phyloP scores from a whole-genome alignment of 352 stramenopile genomes.

The Peronospora belbahrii region DNA sequence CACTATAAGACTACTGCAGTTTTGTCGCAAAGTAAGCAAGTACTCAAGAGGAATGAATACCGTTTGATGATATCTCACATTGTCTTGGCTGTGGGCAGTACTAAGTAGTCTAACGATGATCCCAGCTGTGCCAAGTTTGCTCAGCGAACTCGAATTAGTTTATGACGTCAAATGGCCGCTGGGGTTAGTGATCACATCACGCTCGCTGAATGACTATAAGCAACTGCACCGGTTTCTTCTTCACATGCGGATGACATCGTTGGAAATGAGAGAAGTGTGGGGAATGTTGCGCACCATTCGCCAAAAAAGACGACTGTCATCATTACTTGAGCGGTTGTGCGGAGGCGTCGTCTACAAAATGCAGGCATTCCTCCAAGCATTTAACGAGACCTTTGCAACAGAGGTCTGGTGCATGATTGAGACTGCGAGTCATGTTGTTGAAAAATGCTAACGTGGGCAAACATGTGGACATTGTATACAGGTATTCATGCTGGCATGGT shows the following conservation, averaged over 20 bases:
- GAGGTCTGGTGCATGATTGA: conserved; percentile 17
- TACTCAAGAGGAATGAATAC: background rate
- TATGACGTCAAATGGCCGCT: conserved; percentile 45
- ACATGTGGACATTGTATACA: conserved; percentile 14
- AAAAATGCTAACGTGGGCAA: background rate
- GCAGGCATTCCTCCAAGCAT: conserved; percentile 32
- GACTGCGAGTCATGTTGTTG: background rate
- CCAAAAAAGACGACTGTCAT: conserved; percentile 5
- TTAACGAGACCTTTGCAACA: conserved; percentile 42
- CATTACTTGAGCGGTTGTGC: conserved; percentile 20
- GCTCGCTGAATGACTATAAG: conserved; percentile 29
- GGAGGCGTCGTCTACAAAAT: conserved; percentile 33
- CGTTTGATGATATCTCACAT: background rate
- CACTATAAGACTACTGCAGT: conserved; percentile 33
- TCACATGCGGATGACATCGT: conserved; percentile 31
- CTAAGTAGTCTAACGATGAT: conserved; percentile 31
- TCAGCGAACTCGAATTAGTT: conserved; percentile 42
- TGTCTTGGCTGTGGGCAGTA: conserved; percentile 15
- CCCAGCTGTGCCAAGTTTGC: conserved; percentile 20
- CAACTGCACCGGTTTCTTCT: conserved; percentile 41
- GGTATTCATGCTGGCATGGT: conserved; percentile 38
- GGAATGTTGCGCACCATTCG: conserved; percentile 23
- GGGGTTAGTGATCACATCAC: conserved; percentile 35
- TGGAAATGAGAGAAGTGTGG: conserved; percentile 41
- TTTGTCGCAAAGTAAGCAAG: conserved; percentile 34